Percentiles rank a stretch among this genome's conserved stretches.
These are phyloP conservation scores for Poteriospumella lacustris DNA, from an alignment of 108 stramenopile genomes.

Conservation along the genomic window DNA sequence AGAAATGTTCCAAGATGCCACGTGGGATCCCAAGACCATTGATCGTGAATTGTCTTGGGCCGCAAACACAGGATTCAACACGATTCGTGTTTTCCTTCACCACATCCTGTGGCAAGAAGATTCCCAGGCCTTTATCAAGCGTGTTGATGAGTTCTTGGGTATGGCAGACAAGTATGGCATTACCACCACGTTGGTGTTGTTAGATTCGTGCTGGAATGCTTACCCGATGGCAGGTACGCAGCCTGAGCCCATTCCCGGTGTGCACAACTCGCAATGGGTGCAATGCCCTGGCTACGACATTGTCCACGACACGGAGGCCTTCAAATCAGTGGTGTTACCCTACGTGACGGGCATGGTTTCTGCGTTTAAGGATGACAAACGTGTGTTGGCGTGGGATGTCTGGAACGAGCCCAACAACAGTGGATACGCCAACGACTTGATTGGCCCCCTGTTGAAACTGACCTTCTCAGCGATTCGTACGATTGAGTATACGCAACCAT, in stretches of 20 bases:
- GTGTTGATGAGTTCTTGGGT: not conserved
- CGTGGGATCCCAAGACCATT: not conserved
- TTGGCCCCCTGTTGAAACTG: not conserved
- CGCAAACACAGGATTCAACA: not conserved
- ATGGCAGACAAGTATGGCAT: not conserved
- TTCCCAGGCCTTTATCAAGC: not conserved
- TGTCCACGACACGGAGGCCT: not conserved
- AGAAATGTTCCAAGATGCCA: not conserved
- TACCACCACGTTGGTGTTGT: not conserved
- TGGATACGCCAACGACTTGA: not conserved
- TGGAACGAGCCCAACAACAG: constrained; percentile 24
- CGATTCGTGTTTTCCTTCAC: constrained; percentile 14
- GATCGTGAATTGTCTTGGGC: constrained; percentile 19
- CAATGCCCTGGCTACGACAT: constrained; percentile 5
- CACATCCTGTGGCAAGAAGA: not conserved
- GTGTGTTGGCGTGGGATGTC: constrained; percentile 13
- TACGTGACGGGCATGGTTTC: constrained; percentile 2
- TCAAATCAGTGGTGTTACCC: too few relatives aligned
- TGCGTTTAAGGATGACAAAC: not conserved
- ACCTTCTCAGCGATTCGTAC: not conserved
- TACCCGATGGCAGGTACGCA: not conserved
- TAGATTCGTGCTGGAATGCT: constrained; percentile 26
- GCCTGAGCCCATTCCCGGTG: constrained; percentile 21
- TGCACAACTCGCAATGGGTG: constrained; percentile 25
- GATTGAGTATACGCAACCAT: not conserved